Evolutionary conservation across 1,139 yeast genomes (phyloP), one percentile per base, ranked within the genome.

Genomic region (Scheffersomyces titani): DNA sequence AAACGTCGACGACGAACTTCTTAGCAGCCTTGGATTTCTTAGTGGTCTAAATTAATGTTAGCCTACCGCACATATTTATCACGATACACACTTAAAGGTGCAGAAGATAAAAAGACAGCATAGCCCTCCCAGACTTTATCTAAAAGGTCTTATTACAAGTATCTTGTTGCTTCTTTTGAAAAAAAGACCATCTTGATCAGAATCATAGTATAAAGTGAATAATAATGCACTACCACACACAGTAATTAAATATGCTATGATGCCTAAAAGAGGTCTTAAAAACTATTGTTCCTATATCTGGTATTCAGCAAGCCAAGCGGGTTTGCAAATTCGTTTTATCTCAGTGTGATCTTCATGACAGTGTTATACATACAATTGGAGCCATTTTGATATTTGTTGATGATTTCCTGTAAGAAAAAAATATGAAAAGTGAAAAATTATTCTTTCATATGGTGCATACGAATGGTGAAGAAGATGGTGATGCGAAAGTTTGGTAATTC

Each of bases 1-100:
- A 86, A 78, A 92, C 92, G 87, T 93, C 98, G 78, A 94, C 96
- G 77, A 90, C 91, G 85, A 89, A 92, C 84, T 92, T 91, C 87
- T 89, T 90, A 77, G 92, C 88, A 77, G 85, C 78, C 73, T 78
- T 85, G 79, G 88, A 81, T 84, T 88, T 87, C 85, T 89, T 89
- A 80, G 90, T 80, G 80, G 92, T 86, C 92, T 90, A 71, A 61
- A 71, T 54, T 66, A 65, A 74, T 69, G 83, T 82, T 79, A 78
- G 85, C 86, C 86, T 83, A 83, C 86, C 81, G 86, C 86, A 82
- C 83, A 70, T 80, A 82, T 76, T 75, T 69, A 65, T 51, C 53
- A 52, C 52, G 58, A 47, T 47, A 40, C 67, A 59, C 68, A 65
- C 59, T 61, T 56, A 56, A 57, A 60, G 62, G 67, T 70, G 62